Base-by-base conservation (phyloP, 2,329 filamentous ascomycete species). In the Bipolaris zeicola region DNA sequence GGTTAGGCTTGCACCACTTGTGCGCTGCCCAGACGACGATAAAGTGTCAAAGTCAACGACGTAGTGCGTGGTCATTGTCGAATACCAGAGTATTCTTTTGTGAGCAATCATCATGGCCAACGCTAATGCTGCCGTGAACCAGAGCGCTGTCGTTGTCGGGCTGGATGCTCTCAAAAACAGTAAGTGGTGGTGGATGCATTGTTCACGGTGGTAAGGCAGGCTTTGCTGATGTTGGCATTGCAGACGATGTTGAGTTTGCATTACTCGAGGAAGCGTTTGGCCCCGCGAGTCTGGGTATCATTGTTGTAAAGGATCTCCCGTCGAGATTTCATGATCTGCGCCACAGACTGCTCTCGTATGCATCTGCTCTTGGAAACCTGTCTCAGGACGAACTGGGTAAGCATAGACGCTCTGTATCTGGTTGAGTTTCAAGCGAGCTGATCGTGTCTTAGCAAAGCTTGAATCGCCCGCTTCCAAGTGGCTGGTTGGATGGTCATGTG, bases 241-340 rank as follows among this genome's bases (percentile, higher is more conserved):
- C 11, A 91, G 89, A 86, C 18, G 84, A 83, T 55, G 82, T 94
- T 43, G 82, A 89, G 0, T 89, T 91, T 50, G 83, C 85, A 53
- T 84, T 85, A 0, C 82, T 95, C 10, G 85, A 90, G 67, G 77
- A 89, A 65, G 95, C 95, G 0, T 98, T 99, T 73, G 95, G 95
- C 0, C 92, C 93, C 1, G 87, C 90, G 24, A 96, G 92, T 2
- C 81, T 98, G 11, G 95, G 95, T 0, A 96, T 99, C 50, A 88
- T 99, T 52, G 81, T 98, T n/a, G 93, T 99, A 45, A 92, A 90
- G 72, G 91, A 92, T 72, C 85, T 98, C 0, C 91, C 92, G 0
- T 61, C 82, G 5, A 81, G 86, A 50, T 99, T 96, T 68, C 77
- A 83, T 13, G 77, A 83, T n/a, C 79, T 97, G 41, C 86, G 95